phyloP scores from a whole-genome alignment of 2,329 filamentous ascomycete species.

The Alternaria novae-zelandiae region DNA sequence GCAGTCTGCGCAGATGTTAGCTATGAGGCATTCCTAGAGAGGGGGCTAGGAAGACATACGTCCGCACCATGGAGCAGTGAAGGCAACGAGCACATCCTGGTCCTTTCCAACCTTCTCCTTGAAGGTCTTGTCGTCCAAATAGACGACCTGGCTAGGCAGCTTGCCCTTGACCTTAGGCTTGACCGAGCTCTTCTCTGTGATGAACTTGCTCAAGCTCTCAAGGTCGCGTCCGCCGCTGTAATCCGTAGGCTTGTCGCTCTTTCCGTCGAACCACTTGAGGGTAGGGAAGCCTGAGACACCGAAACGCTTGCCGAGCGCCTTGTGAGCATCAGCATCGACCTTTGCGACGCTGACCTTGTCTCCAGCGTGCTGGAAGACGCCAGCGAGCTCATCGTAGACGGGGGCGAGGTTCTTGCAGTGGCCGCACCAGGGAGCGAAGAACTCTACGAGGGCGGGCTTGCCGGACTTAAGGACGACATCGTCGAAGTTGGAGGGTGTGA shows the following conservation, averaged over 20 bases:
- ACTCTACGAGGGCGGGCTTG: conserved; percentile 95
- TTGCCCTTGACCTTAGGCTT: conserved; percentile 78
- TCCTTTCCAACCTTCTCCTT: conserved; percentile 78
- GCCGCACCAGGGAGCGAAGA: conserved; percentile 98
- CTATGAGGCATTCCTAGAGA: not conserved
- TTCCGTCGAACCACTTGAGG: conserved; percentile 96
- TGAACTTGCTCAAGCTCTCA: conserved; percentile 80
- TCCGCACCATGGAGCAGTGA: conserved; percentile 98
- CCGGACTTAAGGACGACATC: conserved; percentile 84
- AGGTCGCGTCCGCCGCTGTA: conserved; percentile 88
- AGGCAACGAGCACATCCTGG: conserved; percentile 91
- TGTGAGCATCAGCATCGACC: conserved; percentile 92
- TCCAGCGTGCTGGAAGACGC: conserved; percentile 73
- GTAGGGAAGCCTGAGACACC: conserved; percentile 95
- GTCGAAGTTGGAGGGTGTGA: conserved; percentile 92
- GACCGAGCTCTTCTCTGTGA: conserved; percentile 84
- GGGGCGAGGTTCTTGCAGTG: conserved; percentile 99
- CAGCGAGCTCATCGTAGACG: conserved; percentile 88
- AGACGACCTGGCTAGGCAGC: conserved; percentile 75
- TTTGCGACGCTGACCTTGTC: conserved; percentile 87
- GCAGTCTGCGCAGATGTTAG: conserved; percentile 73
- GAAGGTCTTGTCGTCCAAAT: conserved; percentile 82
- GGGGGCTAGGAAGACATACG: conserved; percentile 67
- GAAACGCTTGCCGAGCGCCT: conserved; percentile 81
- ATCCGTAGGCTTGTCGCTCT: conserved; percentile 82